These are phyloP conservation scores for Pouteria glomerata DNA, from an alignment of 148 eudicot species.

Conservation along the genomic window DNA sequence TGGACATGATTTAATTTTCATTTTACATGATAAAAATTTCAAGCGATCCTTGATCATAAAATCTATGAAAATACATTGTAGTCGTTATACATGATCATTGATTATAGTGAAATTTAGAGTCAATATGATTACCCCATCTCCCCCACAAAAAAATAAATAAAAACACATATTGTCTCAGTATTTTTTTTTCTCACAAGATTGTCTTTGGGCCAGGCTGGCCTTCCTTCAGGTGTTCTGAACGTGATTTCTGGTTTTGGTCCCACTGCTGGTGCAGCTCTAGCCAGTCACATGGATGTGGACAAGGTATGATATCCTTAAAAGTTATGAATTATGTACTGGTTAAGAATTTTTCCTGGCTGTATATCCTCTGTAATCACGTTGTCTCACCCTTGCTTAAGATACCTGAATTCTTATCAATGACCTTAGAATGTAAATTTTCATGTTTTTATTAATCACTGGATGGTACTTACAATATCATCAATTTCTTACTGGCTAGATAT, in stretches of 20 bases:
- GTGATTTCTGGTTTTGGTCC: constrained; percentile 57
- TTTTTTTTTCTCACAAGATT: neutral
- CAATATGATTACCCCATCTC: neutral
- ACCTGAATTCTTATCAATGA: neutral
- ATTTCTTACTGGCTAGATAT: neutral
- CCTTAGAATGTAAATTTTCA: neutral
- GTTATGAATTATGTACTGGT: neutral
- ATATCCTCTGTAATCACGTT: neutral
- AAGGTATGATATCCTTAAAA: constrained; percentile 31
- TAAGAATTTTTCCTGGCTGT: neutral
- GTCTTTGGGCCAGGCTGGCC: constrained; percentile 43
- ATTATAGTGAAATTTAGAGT: neutral
- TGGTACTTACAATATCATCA: neutral
- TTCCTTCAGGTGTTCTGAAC: constrained; percentile 60
- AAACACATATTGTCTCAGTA: neutral
- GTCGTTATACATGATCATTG: neutral
- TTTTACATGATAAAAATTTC: too few relatives aligned
- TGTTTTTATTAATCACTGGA: neutral
- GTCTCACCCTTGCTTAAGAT: neutral
- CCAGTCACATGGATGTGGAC: constrained; percentile 61
- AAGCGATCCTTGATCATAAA: too few relatives aligned
- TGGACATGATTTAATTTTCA: neutral
- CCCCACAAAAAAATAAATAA: neutral
- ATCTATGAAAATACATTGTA: neutral
- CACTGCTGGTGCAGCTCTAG: constrained; percentile 60